Base-by-base conservation (phyloP, 2,329 filamentous ascomycete species). In the Fusarium annulatum region DNA sequence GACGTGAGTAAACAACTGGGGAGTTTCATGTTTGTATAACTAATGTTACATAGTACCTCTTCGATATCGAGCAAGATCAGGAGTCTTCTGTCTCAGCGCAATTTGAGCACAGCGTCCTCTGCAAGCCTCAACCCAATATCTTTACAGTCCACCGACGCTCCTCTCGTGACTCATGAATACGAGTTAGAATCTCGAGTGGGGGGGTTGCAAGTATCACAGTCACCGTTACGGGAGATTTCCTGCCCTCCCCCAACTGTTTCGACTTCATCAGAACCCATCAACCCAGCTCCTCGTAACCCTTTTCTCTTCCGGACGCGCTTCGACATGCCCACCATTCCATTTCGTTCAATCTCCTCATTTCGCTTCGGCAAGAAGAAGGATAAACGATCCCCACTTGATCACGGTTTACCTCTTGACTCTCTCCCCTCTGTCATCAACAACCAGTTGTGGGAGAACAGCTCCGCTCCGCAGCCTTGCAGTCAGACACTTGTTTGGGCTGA, bases 231-330 rank as follows among this genome's bases (percentile, higher is more conserved):
- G 16, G 55, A 64, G 12, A 43, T 38, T 38, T 39, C 60, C n/a
- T 62, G 73, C 30, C 58, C 61, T 46, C 42, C 42, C 51, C 57
- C 23, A 19, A 43, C 41, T 23, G 19, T 42, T 14, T 39, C 51
- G 23, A 45, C 61, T 43, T n/a, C 61, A 28, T 46, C 72, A 26
- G 46, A 61, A 18, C 49, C 63, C 12, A 30, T 64, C 36, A 71
- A 68, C 23, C 52, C 72, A 55, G 72, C 69, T 10, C 60, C 63
- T 34, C 76, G 73, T 26, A 83, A 81, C 62, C 80, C 81, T 23
- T 82, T 83, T 42, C 76, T 78, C 46, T 81, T 83, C 74, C 79
- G 80, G 53, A 82, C 80, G n/a, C 76, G 72, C 23, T 66, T 81
- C 68, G 75, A 78, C 62, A 63, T 82, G 23, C 45, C 69, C 67